These are phyloP conservation scores for Malus hybrid DNA, from an alignment of 331 rosid species.

Conservation along the genomic window DNA sequence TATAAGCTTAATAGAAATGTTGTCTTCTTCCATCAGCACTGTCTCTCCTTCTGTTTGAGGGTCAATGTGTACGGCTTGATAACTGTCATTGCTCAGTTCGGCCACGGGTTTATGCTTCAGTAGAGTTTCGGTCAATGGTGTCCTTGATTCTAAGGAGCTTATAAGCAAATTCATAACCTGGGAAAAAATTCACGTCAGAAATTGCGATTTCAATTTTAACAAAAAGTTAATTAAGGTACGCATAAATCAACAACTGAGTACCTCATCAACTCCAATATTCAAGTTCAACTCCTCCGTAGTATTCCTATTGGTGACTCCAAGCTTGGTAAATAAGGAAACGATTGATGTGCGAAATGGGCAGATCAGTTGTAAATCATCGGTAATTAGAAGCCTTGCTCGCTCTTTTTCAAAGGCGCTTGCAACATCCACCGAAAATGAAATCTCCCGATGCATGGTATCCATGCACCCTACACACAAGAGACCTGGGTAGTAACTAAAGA, in stretches of 20 bases:
- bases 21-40: neutral
- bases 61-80: neutral
- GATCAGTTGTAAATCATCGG: constrained; percentile 2
- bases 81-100: rapidly evolving
- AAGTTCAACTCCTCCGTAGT: neutral
- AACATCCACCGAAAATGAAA: neutral
- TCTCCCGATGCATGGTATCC: neutral
- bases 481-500: neutral
- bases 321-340: neutral
- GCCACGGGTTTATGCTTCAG: neutral
- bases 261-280: neutral
- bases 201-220: neutral
- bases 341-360: neutral
- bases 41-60: neutral
- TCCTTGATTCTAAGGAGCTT: neutral
- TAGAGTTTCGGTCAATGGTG: neutral
- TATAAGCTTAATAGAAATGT: neutral
- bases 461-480: too few relatives aligned
- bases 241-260: neutral
- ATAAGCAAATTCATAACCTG: neutral
- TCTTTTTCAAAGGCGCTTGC: neutral
- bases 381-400: neutral
- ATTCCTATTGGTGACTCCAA: neutral
- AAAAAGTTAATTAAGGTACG: neutral
- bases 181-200: neutral